Evolutionary conservation across 2,329 filamentous ascomycete species (phyloP).

Genomic region (Colletotrichum lentis): DNA sequence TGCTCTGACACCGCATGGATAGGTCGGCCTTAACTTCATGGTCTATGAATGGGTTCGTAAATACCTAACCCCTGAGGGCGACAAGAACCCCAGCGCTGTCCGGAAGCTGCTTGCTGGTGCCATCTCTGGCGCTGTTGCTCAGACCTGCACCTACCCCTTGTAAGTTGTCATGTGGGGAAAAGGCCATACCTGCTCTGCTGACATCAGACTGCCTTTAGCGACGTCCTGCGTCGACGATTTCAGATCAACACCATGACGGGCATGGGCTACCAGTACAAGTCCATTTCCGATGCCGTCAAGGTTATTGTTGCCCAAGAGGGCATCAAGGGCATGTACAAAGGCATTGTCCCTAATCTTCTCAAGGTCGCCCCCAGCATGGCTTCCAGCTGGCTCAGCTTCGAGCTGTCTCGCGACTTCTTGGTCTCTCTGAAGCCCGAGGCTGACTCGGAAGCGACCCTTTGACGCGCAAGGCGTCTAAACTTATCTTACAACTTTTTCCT

Average conservation of each 20-base stretch:
- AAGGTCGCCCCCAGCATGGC: slow-evolving; percentile 99
- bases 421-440: slow-evolving; percentile 65
- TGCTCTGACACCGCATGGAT: slow-evolving; percentile 37
- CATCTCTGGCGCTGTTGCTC: slow-evolving; percentile 93
- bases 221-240: slow-evolving; percentile 91
- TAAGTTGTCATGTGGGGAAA: slow-evolving; percentile 60
- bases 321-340: slow-evolving; percentile 87
- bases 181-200: slow-evolving; percentile 40
- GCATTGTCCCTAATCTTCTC: slow-evolving; percentile 91
- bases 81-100: slow-evolving; percentile 79
- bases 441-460: slow-evolving; percentile 40
- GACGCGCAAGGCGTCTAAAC: slow-evolving; percentile 6
- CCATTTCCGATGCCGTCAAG: slow-evolving; percentile 81
- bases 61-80: slow-evolving; percentile 85
- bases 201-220: slow-evolving; percentile 58
- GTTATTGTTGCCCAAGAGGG: slow-evolving; percentile 88
- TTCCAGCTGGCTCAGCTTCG: slow-evolving; percentile 97
- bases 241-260: slow-evolving; percentile 99
- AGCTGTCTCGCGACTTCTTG: slow-evolving; percentile 88
- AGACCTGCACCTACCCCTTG: slow-evolving; percentile 99
- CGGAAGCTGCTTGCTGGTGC: slow-evolving; percentile 91
- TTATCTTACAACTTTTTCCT: not conserved
- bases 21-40: slow-evolving; percentile 98
- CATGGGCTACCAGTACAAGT: slow-evolving; percentile 95
- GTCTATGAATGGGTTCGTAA: slow-evolving; percentile 90